These are phyloP conservation scores for Luffa aegyptiaca DNA, from an alignment of 306 rosid genomes.

Conservation along the genomic window DNA sequence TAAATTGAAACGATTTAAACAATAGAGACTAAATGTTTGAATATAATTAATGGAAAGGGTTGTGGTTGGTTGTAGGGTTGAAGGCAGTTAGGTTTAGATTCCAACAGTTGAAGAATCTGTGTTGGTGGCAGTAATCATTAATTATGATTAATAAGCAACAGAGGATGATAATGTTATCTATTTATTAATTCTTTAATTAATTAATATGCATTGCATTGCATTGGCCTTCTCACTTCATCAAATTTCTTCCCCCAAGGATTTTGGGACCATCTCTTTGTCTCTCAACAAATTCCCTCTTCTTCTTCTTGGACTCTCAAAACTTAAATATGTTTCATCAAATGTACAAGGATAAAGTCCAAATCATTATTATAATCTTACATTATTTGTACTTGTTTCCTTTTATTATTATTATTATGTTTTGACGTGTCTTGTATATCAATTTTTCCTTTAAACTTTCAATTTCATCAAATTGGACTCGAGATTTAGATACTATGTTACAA, in stretches of 20 bases:
- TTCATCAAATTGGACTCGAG: too few relatives aligned
- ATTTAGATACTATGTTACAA: too few relatives aligned
- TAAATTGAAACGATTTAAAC: too few relatives aligned
- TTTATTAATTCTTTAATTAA: background rate
- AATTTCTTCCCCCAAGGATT: background rate
- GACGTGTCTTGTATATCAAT: too few relatives aligned
- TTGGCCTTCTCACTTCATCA: background rate
- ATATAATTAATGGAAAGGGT: background rate
- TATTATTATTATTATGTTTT: too few relatives aligned
- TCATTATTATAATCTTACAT: too few relatives aligned
- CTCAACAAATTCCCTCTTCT: background rate
- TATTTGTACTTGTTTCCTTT: too few relatives aligned
- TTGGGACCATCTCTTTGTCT: constrained; percentile 1
- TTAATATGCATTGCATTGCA: background rate
- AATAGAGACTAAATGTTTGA: too few relatives aligned
- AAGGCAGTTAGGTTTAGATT: background rate
- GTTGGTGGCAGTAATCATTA: background rate
- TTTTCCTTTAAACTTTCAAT: too few relatives aligned
- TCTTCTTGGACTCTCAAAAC: too few relatives aligned
- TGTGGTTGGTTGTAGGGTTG: background rate
- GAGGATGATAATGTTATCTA: background rate
- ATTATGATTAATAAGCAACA: background rate
- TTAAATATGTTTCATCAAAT: too few relatives aligned
- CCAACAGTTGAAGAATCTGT: background rate
- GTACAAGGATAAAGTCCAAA: too few relatives aligned